Conservation (phyloP, 345 rosid species). For the Gossypium mustelinum region DNA sequence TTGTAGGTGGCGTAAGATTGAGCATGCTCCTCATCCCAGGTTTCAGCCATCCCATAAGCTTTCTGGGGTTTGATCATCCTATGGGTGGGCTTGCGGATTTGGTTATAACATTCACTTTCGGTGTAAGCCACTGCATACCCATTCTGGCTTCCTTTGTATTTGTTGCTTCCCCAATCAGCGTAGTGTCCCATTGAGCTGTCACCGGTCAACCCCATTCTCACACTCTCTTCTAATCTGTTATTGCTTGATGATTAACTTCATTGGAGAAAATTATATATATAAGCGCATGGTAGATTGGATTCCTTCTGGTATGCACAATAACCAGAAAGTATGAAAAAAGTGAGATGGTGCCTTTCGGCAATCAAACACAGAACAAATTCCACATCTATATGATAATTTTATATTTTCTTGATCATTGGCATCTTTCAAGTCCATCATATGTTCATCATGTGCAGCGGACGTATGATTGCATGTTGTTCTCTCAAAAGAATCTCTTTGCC, state of each 20-base stretch:
- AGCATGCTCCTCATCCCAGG: background rate
- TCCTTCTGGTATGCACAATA: background rate
- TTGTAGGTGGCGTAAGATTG: background rate
- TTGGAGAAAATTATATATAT: background rate
- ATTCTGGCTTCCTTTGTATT: conserved; percentile 2
- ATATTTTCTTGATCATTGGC: background rate
- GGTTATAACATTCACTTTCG: background rate
- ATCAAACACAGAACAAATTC: conserved; percentile 4
- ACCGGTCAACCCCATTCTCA: conserved; percentile 13
- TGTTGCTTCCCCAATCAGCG: conserved; percentile 12
- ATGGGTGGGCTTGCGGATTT: background rate
- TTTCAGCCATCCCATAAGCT: background rate
- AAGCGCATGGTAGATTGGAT: too few species aligned
- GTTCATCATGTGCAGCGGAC: background rate
- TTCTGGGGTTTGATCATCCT: background rate
- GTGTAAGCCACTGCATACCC: conserved; percentile 1
- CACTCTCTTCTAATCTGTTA: background rate
- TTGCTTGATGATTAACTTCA: background rate
- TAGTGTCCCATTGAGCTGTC: background rate
- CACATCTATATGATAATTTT: background rate
- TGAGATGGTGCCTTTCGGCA: background rate
- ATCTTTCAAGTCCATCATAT: background rate
- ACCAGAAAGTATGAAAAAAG: background rate
- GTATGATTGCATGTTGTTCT: background rate
- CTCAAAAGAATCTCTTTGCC: background rate